Conservation (phyloP, 345 rosid species). For the Crucihimalaya himalaica region DNA sequence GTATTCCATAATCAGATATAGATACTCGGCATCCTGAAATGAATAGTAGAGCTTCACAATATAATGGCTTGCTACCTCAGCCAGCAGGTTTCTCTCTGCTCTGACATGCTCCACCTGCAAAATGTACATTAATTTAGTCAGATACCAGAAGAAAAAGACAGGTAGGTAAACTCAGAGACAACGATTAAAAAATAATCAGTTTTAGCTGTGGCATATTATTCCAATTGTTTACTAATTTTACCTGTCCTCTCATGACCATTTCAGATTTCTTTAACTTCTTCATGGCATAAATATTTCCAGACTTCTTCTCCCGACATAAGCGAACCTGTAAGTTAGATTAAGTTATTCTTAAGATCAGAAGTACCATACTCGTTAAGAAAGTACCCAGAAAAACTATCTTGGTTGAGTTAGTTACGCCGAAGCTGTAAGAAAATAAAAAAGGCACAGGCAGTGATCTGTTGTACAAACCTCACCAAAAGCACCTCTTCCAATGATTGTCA, state of each 20-base stretch:
- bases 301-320: constrained; percentile 88
- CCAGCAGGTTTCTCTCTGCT: constrained; percentile 97
- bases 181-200: not conserved
- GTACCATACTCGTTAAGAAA: not conserved
- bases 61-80: constrained; percentile 96
- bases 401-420: not conserved
- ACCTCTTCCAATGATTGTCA: constrained; percentile 80
- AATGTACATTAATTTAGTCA: constrained; percentile 25
- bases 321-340: constrained; percentile 61
- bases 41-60: constrained; percentile 95
- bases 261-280: constrained; percentile 98
- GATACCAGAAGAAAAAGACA: constrained; percentile 4
- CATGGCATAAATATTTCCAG: constrained; percentile 97
- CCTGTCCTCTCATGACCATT: constrained; percentile 97
- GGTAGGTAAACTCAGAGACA: not conserved
- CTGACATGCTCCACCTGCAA: constrained; percentile 92
- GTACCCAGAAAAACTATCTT: not conserved
- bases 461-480: constrained; percentile 92
- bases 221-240: constrained; percentile 39
- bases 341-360: constrained; percentile 1
- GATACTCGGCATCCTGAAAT: constrained; percentile 89
- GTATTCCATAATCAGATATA: constrained; percentile 95
- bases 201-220: constrained; percentile 1
- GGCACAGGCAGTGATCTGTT: constrained; percentile 8
- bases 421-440: not conserved